These are phyloP conservation scores for Penicillium ochrochloron DNA, from an alignment of 495 filamentous ascomycete genomes.

Conservation along the genomic window DNA sequence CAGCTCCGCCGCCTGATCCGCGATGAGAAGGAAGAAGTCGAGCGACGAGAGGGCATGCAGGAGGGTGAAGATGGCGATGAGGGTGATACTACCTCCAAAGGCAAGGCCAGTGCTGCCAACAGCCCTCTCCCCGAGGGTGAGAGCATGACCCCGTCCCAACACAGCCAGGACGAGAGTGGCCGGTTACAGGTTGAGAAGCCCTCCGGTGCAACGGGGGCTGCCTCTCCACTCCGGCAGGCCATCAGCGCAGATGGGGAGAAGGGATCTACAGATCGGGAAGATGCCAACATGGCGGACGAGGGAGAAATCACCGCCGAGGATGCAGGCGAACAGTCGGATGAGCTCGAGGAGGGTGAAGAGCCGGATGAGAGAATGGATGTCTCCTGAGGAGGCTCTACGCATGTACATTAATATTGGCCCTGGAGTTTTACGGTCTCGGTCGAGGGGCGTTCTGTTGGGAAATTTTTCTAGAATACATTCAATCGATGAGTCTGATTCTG, in stretches of 20 bases:
- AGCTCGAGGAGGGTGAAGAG: conserved; percentile 53
- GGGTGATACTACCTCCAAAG: conserved; percentile 59
- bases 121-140: conserved; percentile 69
- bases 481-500: conserved; percentile 14
- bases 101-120: conserved; percentile 57
- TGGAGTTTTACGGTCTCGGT: conserved; percentile 35
- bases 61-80: conserved; percentile 75
- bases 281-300: conserved; percentile 62
- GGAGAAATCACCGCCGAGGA: conserved; percentile 63
- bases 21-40: conserved; percentile 92
- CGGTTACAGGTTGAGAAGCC: conserved; percentile 48
- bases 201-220: conserved; percentile 29
- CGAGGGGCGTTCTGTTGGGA: conserved; percentile 30
- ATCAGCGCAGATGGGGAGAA: conserved; percentile 38
- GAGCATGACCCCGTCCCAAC: conserved; percentile 51
- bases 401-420: conserved; percentile 35
- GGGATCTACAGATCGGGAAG: conserved; percentile 48
- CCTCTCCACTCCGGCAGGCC: conserved; percentile 49
- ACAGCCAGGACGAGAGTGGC: conserved; percentile 49
- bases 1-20: conserved; percentile 82
- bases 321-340: conserved; percentile 42
- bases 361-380: conserved; percentile 75
- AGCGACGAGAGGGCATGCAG: conserved; percentile 77
- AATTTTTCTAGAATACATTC: conserved; percentile 30
- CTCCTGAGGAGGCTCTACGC: conserved; percentile 40